Evolutionary conservation across 2,329 filamentous ascomycete genomes (phyloP).

Genomic region (Clonostachys rhizophaga): DNA sequence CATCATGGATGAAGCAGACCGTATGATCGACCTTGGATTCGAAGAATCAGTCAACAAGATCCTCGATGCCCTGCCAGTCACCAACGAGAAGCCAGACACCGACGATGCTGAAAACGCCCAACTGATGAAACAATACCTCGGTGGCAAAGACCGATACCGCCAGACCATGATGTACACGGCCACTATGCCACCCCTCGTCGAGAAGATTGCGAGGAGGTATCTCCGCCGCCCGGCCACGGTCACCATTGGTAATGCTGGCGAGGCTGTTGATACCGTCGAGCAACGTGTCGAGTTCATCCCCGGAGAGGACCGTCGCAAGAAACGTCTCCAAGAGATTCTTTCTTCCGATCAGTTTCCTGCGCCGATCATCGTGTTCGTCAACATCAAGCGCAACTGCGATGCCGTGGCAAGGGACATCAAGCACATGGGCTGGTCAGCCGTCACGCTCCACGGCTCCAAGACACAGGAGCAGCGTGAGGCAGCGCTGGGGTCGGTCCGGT

Average conservation of each 20-base stretch:
- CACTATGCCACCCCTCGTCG: conserved; percentile 89
- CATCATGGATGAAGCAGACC: conserved; percentile 99
- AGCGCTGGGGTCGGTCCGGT: conserved; percentile 78
- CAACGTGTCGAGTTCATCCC: conserved; percentile 89
- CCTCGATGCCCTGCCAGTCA: conserved; percentile 84
- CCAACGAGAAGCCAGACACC: conserved; percentile 91
- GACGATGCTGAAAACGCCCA: conserved; percentile 84
- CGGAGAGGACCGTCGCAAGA: conserved; percentile 95
- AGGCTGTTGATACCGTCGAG: conserved; percentile 96
- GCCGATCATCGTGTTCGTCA: conserved; percentile 98
- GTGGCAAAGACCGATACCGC: conserved; percentile 74
- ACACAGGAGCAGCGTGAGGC: conserved; percentile 97
- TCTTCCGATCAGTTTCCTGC: conserved; percentile 73
- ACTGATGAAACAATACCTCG: conserved; percentile 78
- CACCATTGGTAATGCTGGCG: conserved; percentile 88
- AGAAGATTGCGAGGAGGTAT: conserved; percentile 96
- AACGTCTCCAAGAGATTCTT: conserved; percentile 88
- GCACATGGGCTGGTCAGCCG: conserved; percentile 82
- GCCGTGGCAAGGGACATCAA: conserved; percentile 92
- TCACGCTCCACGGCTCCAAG: conserved; percentile 92
- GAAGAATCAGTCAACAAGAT: conserved; percentile 98
- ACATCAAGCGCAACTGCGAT: conserved; percentile 99
- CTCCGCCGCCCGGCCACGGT: conserved; percentile 89
- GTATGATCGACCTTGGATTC: conserved; percentile 98
- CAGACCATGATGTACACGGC: conserved; percentile 99